phyloP scores from a whole-genome alignment of 2,329 filamentous ascomycete species.

The Bipolaris sorokiniana region DNA sequence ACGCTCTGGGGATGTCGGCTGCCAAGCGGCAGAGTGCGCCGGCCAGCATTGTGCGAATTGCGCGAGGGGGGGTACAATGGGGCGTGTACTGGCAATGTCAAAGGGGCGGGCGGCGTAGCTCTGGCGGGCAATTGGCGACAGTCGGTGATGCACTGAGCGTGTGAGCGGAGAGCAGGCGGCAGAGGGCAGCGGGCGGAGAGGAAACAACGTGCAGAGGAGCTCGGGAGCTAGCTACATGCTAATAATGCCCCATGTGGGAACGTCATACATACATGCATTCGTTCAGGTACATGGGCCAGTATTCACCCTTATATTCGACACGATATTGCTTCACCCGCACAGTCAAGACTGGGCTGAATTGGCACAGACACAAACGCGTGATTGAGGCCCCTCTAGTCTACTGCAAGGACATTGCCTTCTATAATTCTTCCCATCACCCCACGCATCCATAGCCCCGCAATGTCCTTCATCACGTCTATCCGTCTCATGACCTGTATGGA shows the following conservation, averaged over 20 bases:
- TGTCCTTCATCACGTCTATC: background rate
- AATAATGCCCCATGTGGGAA: slow-evolving; percentile 1
- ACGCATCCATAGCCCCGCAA: background rate
- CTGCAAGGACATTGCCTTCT: background rate
- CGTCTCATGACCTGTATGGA: background rate
- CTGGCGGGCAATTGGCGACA: slow-evolving; percentile 26
- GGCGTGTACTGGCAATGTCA: slow-evolving; percentile 15
- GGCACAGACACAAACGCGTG: background rate
- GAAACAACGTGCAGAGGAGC: slow-evolving; percentile 7
- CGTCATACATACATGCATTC: slow-evolving; percentile 11
- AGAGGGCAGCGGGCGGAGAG: background rate
- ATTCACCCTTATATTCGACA: slow-evolving; percentile 15
- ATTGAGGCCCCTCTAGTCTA: background rate
- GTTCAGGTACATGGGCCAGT: slow-evolving; percentile 16
- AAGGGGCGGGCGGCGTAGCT: slow-evolving; percentile 20
- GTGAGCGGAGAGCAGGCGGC: background rate
- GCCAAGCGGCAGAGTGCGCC: slow-evolving; percentile 46
- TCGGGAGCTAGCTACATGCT: slow-evolving; percentile 13
- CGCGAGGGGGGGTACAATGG: background rate
- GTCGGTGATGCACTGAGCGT: slow-evolving; percentile 6
- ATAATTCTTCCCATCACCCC: background rate
- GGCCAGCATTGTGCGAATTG: slow-evolving; percentile 41
- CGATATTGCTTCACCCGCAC: background rate
- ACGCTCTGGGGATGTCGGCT: slow-evolving; percentile 42
- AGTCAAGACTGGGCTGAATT: background rate